Evolutionary conservation across 1,284 basidiomycete genomes (phyloP).

Genomic region (Volvariella surrecta): DNA sequence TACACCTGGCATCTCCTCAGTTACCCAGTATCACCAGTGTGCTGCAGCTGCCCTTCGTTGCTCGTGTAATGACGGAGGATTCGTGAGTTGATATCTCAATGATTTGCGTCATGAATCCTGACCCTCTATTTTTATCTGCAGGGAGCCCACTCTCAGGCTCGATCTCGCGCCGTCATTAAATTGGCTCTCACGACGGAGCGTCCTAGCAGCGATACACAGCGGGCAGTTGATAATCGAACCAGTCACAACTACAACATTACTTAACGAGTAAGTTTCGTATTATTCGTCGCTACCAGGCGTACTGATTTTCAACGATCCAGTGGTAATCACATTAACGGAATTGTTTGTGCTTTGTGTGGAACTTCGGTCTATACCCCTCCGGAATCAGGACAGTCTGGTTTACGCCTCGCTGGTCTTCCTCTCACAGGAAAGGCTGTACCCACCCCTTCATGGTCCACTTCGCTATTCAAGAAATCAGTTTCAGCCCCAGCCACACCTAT

Average conservation of each 20-base stretch:
- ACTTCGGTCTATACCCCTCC: constrained; percentile 38
- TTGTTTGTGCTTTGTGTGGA: constrained; percentile 73
- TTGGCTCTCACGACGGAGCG: constrained; percentile 86
- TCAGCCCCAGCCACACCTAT: constrained; percentile 2
- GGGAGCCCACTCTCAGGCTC: constrained; percentile 88
- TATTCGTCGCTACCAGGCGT: background rate
- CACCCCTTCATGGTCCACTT: constrained; percentile 39
- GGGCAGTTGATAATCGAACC: constrained; percentile 91
- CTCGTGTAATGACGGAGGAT: constrained; percentile 80
- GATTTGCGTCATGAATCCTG: constrained; percentile 1
- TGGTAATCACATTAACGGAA: constrained; percentile 26
- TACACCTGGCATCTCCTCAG: constrained; percentile 51
- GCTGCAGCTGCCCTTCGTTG: constrained; percentile 76
- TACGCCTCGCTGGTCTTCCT: constrained; percentile 7
- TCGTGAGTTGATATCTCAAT: constrained; percentile 47
- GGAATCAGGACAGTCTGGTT: constrained; percentile 17
- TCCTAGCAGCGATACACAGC: constrained; percentile 78
- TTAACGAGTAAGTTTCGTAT: constrained; percentile 38
- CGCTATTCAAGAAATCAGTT: constrained; percentile 46
- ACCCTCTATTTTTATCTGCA: constrained; percentile 20
- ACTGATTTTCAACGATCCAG: constrained; percentile 8
- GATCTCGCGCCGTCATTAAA: constrained; percentile 93
- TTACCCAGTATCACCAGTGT: constrained; percentile 64
- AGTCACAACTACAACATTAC: constrained; percentile 43
- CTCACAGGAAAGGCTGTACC: constrained; percentile 6